phyloP scores from a whole-genome alignment of 2,329 filamentous ascomycete species.

The Hymenoscyphus linearis region DNA sequence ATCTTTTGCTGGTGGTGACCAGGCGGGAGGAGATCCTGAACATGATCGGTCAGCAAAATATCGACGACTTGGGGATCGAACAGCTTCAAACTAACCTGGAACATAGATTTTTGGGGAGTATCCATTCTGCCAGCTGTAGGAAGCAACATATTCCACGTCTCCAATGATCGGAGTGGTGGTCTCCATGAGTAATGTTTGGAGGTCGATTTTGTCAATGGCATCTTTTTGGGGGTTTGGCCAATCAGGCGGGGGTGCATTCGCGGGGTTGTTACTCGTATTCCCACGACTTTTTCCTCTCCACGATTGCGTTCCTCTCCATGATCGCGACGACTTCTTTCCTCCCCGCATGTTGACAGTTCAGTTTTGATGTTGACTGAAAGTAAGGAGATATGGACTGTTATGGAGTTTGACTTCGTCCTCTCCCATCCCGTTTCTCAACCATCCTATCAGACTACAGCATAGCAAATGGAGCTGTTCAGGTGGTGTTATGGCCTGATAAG shows the following conservation, averaged over 20 bases:
- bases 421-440: neutral
- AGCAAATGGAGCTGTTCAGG: neutral
- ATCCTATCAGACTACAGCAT: neutral
- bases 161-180: constrained; percentile 28
- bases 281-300: neutral
- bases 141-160: constrained; percentile 38
- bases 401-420: neutral
- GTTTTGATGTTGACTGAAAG: neutral
- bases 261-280: neutral
- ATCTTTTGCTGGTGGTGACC: neutral
- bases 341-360: neutral
- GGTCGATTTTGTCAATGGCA: neutral
- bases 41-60: neutral
- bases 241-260: neutral
- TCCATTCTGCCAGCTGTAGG: constrained; percentile 44
- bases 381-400: neutral
- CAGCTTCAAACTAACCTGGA: constrained; percentile 34
- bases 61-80: neutral
- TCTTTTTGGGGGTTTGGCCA: neutral
- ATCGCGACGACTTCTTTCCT: neutral
- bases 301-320: too few species aligned
- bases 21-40: neutral
- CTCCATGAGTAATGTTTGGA: neutral
- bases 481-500: neutral
- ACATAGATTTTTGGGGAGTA: constrained; percentile 36